A percentile compares a stretch with the other conserved stretches of the same genome.
Conservation (phyloP, 768 basidiomycete genomes). For the Amanita phalloides region DNA sequence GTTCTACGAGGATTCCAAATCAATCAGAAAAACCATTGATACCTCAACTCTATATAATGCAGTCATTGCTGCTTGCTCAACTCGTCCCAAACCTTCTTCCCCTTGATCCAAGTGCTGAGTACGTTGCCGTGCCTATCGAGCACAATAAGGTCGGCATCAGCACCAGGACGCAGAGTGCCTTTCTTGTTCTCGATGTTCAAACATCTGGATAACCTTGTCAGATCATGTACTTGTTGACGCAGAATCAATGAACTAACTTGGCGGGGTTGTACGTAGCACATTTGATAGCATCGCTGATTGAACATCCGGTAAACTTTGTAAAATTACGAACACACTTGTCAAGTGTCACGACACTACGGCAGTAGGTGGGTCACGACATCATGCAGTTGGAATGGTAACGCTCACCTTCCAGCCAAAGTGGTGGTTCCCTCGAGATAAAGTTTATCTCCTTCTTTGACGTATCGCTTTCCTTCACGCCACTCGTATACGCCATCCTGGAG, state of each 20-base stretch:
- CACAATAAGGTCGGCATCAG: slow-evolving; percentile 78
- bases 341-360: slow-evolving; percentile 61
- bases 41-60: too few relatives aligned
- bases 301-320: slow-evolving; percentile 72
- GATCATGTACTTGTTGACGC: neutral
- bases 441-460: slow-evolving; percentile 73
- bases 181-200: slow-evolving; percentile 72
- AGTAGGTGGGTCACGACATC: neutral
- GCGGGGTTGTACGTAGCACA: slow-evolving; percentile 85
- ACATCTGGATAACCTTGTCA: slow-evolving; percentile 33
- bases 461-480: slow-evolving; percentile 77
- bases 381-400: slow-evolving; percentile 6
- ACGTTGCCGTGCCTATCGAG: slow-evolving; percentile 60
- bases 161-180: slow-evolving; percentile 73
- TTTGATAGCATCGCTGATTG: slow-evolving; percentile 73
- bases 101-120: slow-evolving; percentile 67
- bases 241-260: slow-evolving; percentile 30
- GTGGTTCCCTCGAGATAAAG: slow-evolving; percentile 78
- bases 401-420: slow-evolving; percentile 82
- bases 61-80: neutral
- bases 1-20: too few relatives aligned
- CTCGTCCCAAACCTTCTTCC: slow-evolving; percentile 54
- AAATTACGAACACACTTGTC: slow-evolving; percentile 85
- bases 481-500: slow-evolving; percentile 77
- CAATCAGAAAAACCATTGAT: neutral